Base-by-base conservation (phyloP, 2,329 filamentous ascomycete species). In the Hortaea sp. region DNA sequence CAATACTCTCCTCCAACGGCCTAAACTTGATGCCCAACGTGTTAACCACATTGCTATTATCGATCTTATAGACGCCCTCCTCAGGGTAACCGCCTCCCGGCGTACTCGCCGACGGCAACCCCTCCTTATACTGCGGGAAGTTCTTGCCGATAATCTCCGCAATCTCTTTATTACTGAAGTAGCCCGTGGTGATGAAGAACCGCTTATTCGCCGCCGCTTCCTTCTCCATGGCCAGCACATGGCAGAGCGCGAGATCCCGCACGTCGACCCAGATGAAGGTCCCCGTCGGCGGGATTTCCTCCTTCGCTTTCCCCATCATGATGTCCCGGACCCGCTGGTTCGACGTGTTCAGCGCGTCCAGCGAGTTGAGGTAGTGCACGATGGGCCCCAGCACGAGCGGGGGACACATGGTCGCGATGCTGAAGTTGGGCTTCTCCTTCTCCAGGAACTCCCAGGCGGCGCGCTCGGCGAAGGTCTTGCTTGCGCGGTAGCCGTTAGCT, bases 281-380 rank as follows among this genome's bases (percentile, higher is more conserved):
- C 35, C 52, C 49, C 0, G 78, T 83, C 0, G 78, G 70, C 0
- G 75, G 70, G 7, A 84, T 72, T 28, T 72, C 69, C 1, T 75
- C 66, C 52, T 77, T 80, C 60, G 69, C 74, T 49, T 77, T 74
- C 12, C 84, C 84, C 5, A 71, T 74, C n/a, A 82, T 72, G 43
- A 85, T 66, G 49, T 82, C 73, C 6, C 77, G 69, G 45, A 87
- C 74, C 13, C 81, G 76, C 54, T 80, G 74, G 61, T 88, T 88
- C 10, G 82, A 85, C 1, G 82, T 85, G 66, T 88, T 89, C 50
- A 88, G 68, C 1, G 68, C 68, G n/a, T 78, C 74, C 0, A 85
- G 69, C 20, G 69, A 74, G 50, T 79, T 75, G 2, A 88, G 70
- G 53, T 80, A 79, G 54, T 82, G 75, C 30, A 71, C 69, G 38